Evolutionary conservation across 768 basidiomycete genomes (phyloP).

Genomic region (Boletus reticulatus): DNA sequence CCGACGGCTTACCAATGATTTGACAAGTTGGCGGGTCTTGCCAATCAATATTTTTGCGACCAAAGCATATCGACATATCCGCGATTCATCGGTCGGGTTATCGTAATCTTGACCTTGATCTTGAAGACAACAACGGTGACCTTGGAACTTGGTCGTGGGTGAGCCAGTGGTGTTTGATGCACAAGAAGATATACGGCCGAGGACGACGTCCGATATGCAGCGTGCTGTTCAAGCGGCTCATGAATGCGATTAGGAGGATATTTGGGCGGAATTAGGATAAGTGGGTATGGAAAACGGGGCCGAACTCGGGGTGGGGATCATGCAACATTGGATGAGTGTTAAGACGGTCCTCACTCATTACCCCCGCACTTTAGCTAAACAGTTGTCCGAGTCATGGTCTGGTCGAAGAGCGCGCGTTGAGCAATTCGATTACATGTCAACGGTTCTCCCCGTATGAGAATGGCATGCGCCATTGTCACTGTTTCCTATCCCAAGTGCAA

Average conservation of each 20-base stretch:
- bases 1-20: not conserved
- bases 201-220: slow-evolving; percentile 54
- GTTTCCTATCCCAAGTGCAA: too few species aligned
- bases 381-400: too few species aligned
- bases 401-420: too few species aligned
- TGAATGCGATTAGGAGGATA: slow-evolving; percentile 63
- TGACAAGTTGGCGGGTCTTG: slow-evolving; percentile 57
- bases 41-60: slow-evolving; percentile 84
- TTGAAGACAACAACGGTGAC: slow-evolving; percentile 60
- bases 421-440: too few species aligned
- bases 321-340: too few species aligned
- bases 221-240: slow-evolving; percentile 50
- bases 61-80: slow-evolving; percentile 83
- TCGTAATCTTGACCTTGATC: slow-evolving; percentile 63
- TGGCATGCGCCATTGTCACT: too few species aligned
- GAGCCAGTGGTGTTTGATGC: slow-evolving; percentile 68
- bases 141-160: slow-evolving; percentile 51
- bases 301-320: too few species aligned
- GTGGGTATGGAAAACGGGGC: not conserved
- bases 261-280: slow-evolving; percentile 69
- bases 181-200: slow-evolving; percentile 32
- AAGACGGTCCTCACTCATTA: too few species aligned
- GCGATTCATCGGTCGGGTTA: slow-evolving; percentile 64
- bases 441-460: too few species aligned
- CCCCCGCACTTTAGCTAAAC: too few species aligned